Base-by-base conservation (phyloP, 768 basidiomycete genomes). In the Hortiboletus flavorubellus region DNA sequence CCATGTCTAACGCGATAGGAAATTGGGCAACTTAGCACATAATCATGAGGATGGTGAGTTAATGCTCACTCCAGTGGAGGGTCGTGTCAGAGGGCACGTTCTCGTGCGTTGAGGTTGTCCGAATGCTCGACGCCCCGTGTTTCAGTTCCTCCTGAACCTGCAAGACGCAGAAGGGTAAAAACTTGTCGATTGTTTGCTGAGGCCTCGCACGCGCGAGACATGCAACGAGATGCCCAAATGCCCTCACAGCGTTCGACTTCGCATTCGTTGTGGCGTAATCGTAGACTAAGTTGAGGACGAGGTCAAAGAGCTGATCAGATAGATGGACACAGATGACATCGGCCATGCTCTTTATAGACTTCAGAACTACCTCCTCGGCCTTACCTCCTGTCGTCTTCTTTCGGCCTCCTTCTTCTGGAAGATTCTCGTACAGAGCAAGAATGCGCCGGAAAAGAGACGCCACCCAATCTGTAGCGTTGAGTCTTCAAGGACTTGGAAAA, bases 361-460 rank as follows among this genome's bases (percentile, higher is more conserved):
- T 90, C 51, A 92, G 78, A 26, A 91, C 85, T 38, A 71, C 77
- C 61, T 93, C 75, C 87, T 90, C 72, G 78, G 81, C 60, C 68
- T 89, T 90, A n/a, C 91, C 91, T 23, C 91, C 91, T 2, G 91
- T 92, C 35, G 80, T 87, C 58, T 90, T 90, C 72, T 80, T 83
- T 73, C 84, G 85, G 5, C 96, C 96, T 11, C 91, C 93, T 72
- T 96, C 95, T 68, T 98, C 96, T 0, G 95, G 95, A 5, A 98
- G 75, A 66, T 96, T 95, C 73, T 94, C 91, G 65, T 89, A 95
- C 18, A 98, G 73, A 1, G 89, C 82, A 49, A 93, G 76, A 49
- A 93, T 83, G 10, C 91, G 82, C 15, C 89, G 78, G 64, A 93
- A 86, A 31, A 93, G 80, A 21, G 86, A 83, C 0, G 80, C 80